Conservation (phyloP, 805 yeast genomes). For the Schwanniomyces vanrijiae region DNA sequence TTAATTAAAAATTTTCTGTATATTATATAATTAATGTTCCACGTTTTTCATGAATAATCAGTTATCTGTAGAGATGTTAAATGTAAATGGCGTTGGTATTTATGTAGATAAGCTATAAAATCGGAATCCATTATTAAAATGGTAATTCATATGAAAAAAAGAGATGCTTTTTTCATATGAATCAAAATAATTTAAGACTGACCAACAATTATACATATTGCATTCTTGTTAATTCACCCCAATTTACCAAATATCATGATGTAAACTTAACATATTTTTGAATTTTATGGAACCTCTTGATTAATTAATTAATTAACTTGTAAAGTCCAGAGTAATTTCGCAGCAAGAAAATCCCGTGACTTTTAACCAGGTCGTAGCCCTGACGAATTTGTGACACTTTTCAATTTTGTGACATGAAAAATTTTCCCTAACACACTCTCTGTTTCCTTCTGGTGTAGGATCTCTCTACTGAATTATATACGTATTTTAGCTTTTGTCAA, state of each 20-base stretch:
- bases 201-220: too few relatives aligned
- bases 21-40: neutral
- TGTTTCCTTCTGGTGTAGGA: neutral
- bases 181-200: too few relatives aligned
- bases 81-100: too few relatives aligned
- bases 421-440: constrained; percentile 8
- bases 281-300: too few relatives aligned
- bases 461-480: neutral
- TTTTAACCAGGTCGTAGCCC: neutral
- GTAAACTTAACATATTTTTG: too few relatives aligned
- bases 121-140: too few relatives aligned
- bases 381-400: neutral
- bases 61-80: neutral
- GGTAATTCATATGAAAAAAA: too few relatives aligned
- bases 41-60: neutral
- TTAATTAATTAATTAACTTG: too few relatives aligned
- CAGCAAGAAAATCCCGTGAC: neutral
- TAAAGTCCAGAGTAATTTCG: neutral
- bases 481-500: constrained; percentile 3
- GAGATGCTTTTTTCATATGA: too few relatives aligned
- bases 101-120: too few relatives aligned
- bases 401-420: constrained; percentile 11
- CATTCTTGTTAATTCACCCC: too few relatives aligned
- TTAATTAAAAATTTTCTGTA: neutral
- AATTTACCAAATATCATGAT: too few relatives aligned